Evolutionary conservation across 352 stramenopile species (phyloP).

Genomic region (Globisporangium paddicum): DNA sequence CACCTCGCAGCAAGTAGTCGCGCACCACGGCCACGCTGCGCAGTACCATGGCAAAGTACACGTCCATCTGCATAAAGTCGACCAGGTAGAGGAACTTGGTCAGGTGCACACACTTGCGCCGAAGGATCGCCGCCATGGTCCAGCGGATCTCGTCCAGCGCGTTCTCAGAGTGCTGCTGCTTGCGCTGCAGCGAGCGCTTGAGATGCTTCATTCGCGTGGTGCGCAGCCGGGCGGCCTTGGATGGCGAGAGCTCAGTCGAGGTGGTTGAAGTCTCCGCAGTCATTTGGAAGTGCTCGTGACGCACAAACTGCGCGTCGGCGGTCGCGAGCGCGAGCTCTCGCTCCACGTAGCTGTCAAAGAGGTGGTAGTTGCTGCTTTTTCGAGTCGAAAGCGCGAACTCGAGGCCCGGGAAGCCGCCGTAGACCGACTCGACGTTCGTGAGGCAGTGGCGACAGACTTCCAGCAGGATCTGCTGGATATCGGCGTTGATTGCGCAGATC

Average conservation of each 20-base stretch:
- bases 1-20: slow-evolving; percentile 32
- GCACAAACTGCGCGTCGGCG: slow-evolving; percentile 39
- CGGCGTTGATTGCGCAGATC: slow-evolving; percentile 25
- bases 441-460: slow-evolving; percentile 34
- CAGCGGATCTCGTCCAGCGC: slow-evolving; percentile 54
- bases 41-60: slow-evolving; percentile 25
- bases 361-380: slow-evolving; percentile 58
- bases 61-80: slow-evolving; percentile 55
- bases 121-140: slow-evolving; percentile 63
- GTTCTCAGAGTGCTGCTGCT: slow-evolving; percentile 18
- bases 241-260: slow-evolving; percentile 9
- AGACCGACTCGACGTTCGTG: slow-evolving; percentile 25
- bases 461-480: slow-evolving; percentile 34
- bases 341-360: slow-evolving; percentile 52
- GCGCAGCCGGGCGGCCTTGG: slow-evolving; percentile 16
- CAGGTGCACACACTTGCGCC: slow-evolving; percentile 48
- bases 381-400: slow-evolving; percentile 48
- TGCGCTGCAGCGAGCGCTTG: slow-evolving; percentile 15
- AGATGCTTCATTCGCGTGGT: slow-evolving; percentile 17
- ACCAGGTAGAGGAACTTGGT: slow-evolving; percentile 48
- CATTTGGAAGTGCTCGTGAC: slow-evolving; percentile 49
- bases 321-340: slow-evolving; percentile 45
- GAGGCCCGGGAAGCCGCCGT: slow-evolving; percentile 40
- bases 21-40: slow-evolving; percentile 40
- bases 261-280: background rate